Evolutionary conservation across 2,329 filamentous ascomycete genomes (phyloP).

Genomic region (Herpotrichia juniperi): DNA sequence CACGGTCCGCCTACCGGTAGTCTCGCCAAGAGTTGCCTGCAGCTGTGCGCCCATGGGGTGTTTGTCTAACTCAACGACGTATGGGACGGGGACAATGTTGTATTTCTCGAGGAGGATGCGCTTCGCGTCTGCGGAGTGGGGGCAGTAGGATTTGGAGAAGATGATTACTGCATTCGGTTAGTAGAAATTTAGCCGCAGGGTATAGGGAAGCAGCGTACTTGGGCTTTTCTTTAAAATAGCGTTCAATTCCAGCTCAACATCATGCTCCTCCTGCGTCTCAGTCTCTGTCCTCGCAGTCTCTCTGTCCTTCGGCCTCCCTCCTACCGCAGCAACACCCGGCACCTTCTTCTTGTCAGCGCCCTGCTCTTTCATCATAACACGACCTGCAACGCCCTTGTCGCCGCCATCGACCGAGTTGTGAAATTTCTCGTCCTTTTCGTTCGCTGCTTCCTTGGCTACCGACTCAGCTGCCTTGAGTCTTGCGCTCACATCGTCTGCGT

Average conservation of each 20-base stretch:
- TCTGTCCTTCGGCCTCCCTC: constrained; percentile 48
- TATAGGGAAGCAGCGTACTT: constrained; percentile 58
- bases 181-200: constrained; percentile 5
- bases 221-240: constrained; percentile 82
- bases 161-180: constrained; percentile 72
- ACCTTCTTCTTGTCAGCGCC: constrained; percentile 46
- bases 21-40: constrained; percentile 72
- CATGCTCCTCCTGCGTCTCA: constrained; percentile 65
- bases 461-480: constrained; percentile 72
- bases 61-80: constrained; percentile 87
- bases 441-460: constrained; percentile 70
- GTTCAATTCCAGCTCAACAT: constrained; percentile 75
- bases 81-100: constrained; percentile 78
- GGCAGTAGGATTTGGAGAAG: constrained; percentile 95
- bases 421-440: constrained; percentile 65
- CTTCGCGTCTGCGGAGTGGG: constrained; percentile 85
- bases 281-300: constrained; percentile 49
- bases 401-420: constrained; percentile 43
- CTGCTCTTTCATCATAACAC: constrained; percentile 56
- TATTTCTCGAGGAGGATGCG: constrained; percentile 83
- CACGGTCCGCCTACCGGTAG: constrained; percentile 83
- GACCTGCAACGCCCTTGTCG: constrained; percentile 60
- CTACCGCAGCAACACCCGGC: constrained; percentile 52
- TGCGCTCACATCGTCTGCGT: constrained; percentile 62
- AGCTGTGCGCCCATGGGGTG: constrained; percentile 76